A percentile compares a stretch with the other conserved stretches of the same genome.
Conservation (phyloP, 179 eudicot species). For the Patellifolia procumbens region DNA sequence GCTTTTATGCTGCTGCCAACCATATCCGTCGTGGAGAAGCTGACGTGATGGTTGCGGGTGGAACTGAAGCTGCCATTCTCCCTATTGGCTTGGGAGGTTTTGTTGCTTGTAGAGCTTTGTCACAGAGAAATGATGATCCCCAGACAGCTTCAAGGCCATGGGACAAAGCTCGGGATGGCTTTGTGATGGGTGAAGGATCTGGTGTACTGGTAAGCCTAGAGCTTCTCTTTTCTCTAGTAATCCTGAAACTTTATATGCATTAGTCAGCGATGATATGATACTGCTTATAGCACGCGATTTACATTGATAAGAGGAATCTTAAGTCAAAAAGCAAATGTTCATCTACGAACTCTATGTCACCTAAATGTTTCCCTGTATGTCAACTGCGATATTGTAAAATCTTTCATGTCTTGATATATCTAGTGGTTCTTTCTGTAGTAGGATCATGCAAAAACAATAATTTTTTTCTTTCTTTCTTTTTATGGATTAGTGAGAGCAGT, state of each 20-base stretch:
- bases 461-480: neutral
- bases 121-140: slow-evolving; percentile 88
- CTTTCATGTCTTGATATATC: neutral
- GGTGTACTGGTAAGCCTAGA: slow-evolving; percentile 66
- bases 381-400: neutral
- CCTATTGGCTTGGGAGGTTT: slow-evolving; percentile 91
- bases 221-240: neutral
- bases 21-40: slow-evolving; percentile 90
- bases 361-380: neutral
- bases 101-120: slow-evolving; percentile 89
- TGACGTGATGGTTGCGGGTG: slow-evolving; percentile 88
- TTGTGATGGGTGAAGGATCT: slow-evolving; percentile 93
- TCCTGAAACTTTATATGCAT: neutral
- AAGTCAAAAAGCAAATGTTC: neutral
- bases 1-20: slow-evolving; percentile 88
- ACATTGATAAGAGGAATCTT: neutral
- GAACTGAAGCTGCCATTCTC: slow-evolving; percentile 84
- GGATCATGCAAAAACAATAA: neutral
- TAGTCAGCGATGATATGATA: neutral
- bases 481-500: neutral
- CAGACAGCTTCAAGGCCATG: slow-evolving; percentile 89
- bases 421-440: neutral
- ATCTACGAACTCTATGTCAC: neutral
- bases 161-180: slow-evolving; percentile 88
- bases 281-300: neutral